phyloP scores from a whole-genome alignment of 2,329 filamentous ascomycete genomes.

The Alternaria metachromatica region DNA sequence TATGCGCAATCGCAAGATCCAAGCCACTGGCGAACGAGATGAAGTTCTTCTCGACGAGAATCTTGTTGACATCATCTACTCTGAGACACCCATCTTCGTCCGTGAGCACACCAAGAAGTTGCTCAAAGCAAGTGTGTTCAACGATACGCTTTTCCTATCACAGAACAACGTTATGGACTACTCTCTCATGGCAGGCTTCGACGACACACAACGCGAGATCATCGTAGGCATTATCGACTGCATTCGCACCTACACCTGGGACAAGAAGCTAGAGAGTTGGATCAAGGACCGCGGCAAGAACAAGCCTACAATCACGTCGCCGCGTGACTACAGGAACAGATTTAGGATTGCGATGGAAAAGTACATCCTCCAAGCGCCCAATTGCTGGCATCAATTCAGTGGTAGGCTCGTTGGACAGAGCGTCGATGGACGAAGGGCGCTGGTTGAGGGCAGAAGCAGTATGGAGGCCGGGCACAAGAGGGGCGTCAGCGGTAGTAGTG shows the following conservation, averaged over 20 bases:
- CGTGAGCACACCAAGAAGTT: conserved; percentile 96
- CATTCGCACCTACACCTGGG: conserved; percentile 98
- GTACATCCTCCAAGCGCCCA: conserved; percentile 77
- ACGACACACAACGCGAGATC: conserved; percentile 86
- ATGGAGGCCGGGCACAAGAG: conserved; percentile 20
- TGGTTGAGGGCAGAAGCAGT: conserved; percentile 15
- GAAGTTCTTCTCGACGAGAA: conserved; percentile 98
- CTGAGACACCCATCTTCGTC: conserved; percentile 89
- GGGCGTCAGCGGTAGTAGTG: conserved; percentile 24
- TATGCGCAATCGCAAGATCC: conserved; percentile 97
- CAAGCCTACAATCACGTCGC: conserved; percentile 92
- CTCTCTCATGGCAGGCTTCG: conserved; percentile 96
- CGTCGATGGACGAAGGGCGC: conserved; percentile 21
- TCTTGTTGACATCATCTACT: conserved; percentile 97
- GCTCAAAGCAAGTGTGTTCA: conserved; percentile 90
- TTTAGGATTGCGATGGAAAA: conserved; percentile 97
- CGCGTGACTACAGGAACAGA: conserved; percentile 95
- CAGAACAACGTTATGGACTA: conserved; percentile 99
- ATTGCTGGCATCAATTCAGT: conserved; percentile 75
- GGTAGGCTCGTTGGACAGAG: conserved; percentile 30
- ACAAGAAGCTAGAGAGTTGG: conserved; percentile 99
- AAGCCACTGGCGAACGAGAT: conserved; percentile 93
- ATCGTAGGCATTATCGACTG: conserved; percentile 97
- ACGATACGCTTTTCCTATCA: conserved; percentile 93
- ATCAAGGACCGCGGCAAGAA: conserved; percentile 95